A percentile compares a stretch with the other conserved stretches of the same genome.
Evolutionary conservation across 192 early-diverging fungal species (phyloP).

Genomic region (Ramicandelaber brevisporus): DNA sequence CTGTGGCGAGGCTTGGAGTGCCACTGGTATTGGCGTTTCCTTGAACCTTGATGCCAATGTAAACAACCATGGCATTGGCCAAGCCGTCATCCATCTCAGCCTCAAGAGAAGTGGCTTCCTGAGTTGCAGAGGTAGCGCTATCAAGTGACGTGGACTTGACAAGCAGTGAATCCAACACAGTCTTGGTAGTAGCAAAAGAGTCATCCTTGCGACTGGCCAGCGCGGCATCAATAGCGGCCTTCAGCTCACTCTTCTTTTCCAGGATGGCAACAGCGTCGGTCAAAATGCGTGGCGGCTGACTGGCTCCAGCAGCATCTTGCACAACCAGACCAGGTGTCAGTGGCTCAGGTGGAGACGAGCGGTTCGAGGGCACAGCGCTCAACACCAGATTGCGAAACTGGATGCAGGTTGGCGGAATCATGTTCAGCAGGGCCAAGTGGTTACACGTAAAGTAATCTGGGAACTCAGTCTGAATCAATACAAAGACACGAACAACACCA

Average conservation of each 20-base stretch:
- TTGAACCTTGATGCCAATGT: too few species aligned
- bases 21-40: too few species aligned
- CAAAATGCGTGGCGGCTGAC: too few species aligned
- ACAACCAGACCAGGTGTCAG: slow-evolving; percentile 85
- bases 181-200: slow-evolving; percentile 12
- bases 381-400: slow-evolving; percentile 90
- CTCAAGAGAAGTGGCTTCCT: too few species aligned
- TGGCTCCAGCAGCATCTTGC: too few species aligned
- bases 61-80: too few species aligned
- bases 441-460: slow-evolving; percentile 91
- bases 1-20: too few species aligned
- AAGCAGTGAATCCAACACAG: slow-evolving; percentile 59
- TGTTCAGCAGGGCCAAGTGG: slow-evolving; percentile 74
- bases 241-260: slow-evolving; percentile 27
- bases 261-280: slow-evolving; percentile 58
- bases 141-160: slow-evolving; percentile 47
- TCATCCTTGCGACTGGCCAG: slow-evolving; percentile 24
- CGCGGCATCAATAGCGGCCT: slow-evolving; percentile 45
- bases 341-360: slow-evolving; percentile 93
- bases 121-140: too few species aligned
- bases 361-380: slow-evolving; percentile 80
- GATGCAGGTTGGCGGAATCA: slow-evolving; percentile 72
- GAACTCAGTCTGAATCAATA: slow-evolving; percentile 87
- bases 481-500: slow-evolving; percentile 66
- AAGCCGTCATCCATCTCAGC: too few species aligned